Percentiles rank a stretch among this genome's conserved stretches.
These are phyloP conservation scores for Clonostachys chloroleuca DNA, from an alignment of 2,329 filamentous ascomycete species.

Conservation along the genomic window DNA sequence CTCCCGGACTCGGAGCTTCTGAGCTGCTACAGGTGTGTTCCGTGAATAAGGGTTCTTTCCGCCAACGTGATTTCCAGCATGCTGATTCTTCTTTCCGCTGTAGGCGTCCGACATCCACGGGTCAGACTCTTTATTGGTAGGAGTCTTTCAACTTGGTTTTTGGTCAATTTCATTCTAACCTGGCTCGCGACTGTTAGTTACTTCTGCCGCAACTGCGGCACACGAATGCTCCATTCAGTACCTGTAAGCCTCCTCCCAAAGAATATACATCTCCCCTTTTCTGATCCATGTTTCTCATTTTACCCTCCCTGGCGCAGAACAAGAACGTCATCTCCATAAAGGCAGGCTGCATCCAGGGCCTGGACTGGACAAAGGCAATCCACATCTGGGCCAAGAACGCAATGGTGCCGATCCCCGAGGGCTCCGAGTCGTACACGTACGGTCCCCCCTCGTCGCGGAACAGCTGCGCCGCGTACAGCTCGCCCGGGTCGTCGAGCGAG, in stretches of 20 bases:
- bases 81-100: not conserved
- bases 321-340: constrained; percentile 62
- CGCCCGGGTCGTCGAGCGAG: constrained; percentile 17
- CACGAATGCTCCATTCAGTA: constrained; percentile 58
- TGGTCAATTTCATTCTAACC: too few species aligned
- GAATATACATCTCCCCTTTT: not conserved
- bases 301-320: constrained; percentile 23
- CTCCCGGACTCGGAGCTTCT: constrained; percentile 44
- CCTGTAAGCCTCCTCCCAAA: constrained; percentile 34
- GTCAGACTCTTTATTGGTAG: constrained; percentile 54
- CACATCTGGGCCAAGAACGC: constrained; percentile 67
- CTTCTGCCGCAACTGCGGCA: constrained; percentile 64
- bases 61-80: too few species aligned
- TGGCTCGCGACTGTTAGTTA: constrained; percentile 33
- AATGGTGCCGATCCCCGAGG: constrained; percentile 65
- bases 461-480: too few species aligned
- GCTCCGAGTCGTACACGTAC: constrained; percentile 51
- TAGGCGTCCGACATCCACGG: constrained; percentile 53
- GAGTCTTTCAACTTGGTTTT: constrained; percentile 4
- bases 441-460: constrained; percentile 8
- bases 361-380: constrained; percentile 55
- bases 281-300: not conserved
- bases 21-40: constrained; percentile 49
- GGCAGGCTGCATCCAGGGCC: constrained; percentile 59
- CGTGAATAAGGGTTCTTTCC: not conserved